These are phyloP conservation scores for Xylaria hypoxylon DNA, from an alignment of 2,329 filamentous ascomycete genomes.

Conservation along the genomic window DNA sequence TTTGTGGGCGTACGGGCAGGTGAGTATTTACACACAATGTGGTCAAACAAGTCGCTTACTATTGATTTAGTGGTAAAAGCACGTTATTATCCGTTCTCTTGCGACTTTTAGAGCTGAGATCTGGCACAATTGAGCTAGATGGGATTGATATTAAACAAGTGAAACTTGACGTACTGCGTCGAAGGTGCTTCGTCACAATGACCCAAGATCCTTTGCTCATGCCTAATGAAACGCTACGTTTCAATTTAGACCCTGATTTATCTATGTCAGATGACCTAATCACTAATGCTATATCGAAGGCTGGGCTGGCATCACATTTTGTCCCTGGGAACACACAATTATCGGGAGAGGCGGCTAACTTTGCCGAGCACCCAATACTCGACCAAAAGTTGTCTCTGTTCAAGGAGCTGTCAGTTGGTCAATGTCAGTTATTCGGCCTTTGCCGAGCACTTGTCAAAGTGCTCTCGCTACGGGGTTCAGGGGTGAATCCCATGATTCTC, in stretches of 20 bases:
- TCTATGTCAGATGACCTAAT: conserved; percentile 41
- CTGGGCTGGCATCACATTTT: conserved; percentile 18
- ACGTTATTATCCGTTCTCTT: conserved; percentile 40
- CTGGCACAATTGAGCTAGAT: conserved; percentile 48
- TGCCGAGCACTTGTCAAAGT: conserved; percentile 49
- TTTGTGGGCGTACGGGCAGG: conserved; percentile 66
- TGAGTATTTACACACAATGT: conserved; percentile 38
- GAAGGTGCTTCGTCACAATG: conserved; percentile 49
- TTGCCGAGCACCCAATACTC: conserved; percentile 39
- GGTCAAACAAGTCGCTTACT: neutral
- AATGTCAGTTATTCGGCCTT: conserved; percentile 51
- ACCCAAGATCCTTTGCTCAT: conserved; percentile 49
- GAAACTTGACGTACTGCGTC: conserved; percentile 42
- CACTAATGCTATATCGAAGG: conserved; percentile 21
- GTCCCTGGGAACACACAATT: neutral
- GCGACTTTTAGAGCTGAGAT: conserved; percentile 45
- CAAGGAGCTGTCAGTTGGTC: conserved; percentile 50
- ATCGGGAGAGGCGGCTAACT: neutral
- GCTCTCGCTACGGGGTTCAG: conserved; percentile 22
- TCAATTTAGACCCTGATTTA: conserved; percentile 48
- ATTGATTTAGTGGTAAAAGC: conserved; percentile 54
- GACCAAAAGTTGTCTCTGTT: conserved; percentile 46
- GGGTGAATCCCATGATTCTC: conserved; percentile 49
- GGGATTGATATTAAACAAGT: conserved; percentile 47
- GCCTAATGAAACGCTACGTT: conserved; percentile 46